Conservation (phyloP, 345 rosid genomes). For the Lepidium sativum region DNA sequence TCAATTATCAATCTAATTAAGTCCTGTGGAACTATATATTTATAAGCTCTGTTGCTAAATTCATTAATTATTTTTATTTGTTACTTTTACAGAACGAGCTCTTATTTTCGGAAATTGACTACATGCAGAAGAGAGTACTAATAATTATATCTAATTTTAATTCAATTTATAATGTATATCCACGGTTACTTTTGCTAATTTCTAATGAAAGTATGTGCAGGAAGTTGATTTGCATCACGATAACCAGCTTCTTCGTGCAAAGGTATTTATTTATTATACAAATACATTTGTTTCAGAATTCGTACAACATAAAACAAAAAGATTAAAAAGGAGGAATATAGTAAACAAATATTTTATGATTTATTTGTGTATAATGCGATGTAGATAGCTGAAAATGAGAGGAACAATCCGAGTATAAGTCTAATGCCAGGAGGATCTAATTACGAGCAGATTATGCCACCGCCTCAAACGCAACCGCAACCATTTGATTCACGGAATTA, state of each 20-base stretch:
- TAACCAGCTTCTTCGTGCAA: constrained; percentile 90
- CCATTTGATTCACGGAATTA: constrained; percentile 61
- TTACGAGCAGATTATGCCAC: constrained; percentile 60
- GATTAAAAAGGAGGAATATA: no score
- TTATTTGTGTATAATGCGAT: neutral
- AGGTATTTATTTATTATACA: no score
- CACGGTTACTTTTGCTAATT: neutral
- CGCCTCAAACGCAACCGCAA: constrained; percentile 38
- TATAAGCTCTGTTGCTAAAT: neutral
- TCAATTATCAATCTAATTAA: neutral
- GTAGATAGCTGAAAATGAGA: constrained; percentile 82
- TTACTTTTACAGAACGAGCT: constrained; percentile 61
- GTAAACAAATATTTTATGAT: neutral
- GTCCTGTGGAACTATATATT: neutral
- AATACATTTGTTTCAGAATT: no score
- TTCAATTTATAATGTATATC: neutral
- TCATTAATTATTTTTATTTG: neutral
- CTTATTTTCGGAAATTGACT: constrained; percentile 80
- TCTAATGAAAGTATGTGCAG: constrained; percentile 28
- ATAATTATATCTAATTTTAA: neutral
- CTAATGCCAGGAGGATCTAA: constrained; percentile 74
- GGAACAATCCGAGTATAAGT: constrained; percentile 61
- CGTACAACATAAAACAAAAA: no score
- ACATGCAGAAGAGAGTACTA: constrained; percentile 88
- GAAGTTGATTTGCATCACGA: constrained; percentile 90